phyloP scores from a whole-genome alignment of 805 yeast species.

The Monosporozyma unispora region DNA sequence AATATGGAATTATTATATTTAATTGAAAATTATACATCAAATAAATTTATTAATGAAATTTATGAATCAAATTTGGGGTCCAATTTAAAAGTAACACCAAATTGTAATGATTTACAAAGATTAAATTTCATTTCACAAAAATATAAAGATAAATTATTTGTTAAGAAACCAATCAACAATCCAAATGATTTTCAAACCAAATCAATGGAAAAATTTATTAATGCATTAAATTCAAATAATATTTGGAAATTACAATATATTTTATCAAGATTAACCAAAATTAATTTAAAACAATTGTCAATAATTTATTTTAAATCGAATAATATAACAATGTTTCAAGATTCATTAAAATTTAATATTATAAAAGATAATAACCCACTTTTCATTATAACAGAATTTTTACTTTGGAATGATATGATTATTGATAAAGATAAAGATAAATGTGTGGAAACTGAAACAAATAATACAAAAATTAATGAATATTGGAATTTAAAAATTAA shows the following conservation, averaged over 20 bases:
- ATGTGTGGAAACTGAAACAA: constrained; percentile 22
- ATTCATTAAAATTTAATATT: constrained; percentile 39
- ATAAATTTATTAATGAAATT: constrained; percentile 46
- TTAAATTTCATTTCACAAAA: constrained; percentile 55
- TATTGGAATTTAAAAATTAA: constrained; percentile 46
- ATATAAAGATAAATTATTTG: constrained; percentile 46
- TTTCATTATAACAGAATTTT: constrained; percentile 46
- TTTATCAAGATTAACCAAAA: not conserved
- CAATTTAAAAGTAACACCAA: constrained; percentile 26
- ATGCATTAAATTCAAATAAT: constrained; percentile 44
- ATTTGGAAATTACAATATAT: constrained; percentile 9
- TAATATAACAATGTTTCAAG: constrained; percentile 32
- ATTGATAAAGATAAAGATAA: constrained; percentile 33
- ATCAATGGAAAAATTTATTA: constrained; percentile 36
- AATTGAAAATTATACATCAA: constrained; percentile 45
- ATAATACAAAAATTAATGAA: constrained; percentile 37
- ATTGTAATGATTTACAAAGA: constrained; percentile 39
- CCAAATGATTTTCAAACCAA: no score
- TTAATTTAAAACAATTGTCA: not conserved
- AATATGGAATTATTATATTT: constrained; percentile 47
- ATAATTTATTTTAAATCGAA: constrained; percentile 5
- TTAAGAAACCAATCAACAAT: constrained; percentile 13
- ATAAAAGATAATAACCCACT: constrained; percentile 30
- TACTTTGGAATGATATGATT: constrained; percentile 48
- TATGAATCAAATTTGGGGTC: constrained; percentile 40